Evolutionary conservation across 371 early-diverging fungal genomes (phyloP), one percentile per base, ranked within the genome.

Genomic region (Phascolomyces articulosus): DNA sequence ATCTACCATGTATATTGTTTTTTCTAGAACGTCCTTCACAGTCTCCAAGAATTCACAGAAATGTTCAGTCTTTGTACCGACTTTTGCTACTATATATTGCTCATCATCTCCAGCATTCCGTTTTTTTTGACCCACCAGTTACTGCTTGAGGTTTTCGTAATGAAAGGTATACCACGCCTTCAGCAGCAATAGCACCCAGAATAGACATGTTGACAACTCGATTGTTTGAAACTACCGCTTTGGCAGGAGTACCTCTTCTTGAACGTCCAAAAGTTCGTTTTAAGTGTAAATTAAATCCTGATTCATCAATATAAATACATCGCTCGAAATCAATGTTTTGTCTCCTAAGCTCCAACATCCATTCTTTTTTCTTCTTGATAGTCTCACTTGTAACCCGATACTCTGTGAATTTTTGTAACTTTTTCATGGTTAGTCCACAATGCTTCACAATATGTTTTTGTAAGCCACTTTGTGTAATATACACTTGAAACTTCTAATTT

Each of bases 371-470:
- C 6, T 40, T 34, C 1, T 28, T 40, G 4, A 57, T 18, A 11
- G 55, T 31, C 10, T 48, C 27, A 24, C 41, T 48, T 13, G 48
- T 28, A n/a, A 23, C 56, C 2, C 63, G 18, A 40, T 62, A 65
- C 3, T 34, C 54, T 13, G 70, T 53, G 7, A 34, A 34, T 40
- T 59, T 65, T 56, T 70, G 61, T 2, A 66, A 55, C 40, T 66
- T 70, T 60, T 66, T 70, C 47, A 66, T 21, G 18, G 67, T 66
- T 3, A 64, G 34, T 18, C 38, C 38, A 40, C 66, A 64, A 20
- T 66, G 57, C 62, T 61, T 26, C 48, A 63, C 64, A 27, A 67
- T 9, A 48, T 71, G 71, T 47, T 58, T 66, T 34, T 51, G 58
- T 16, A 66, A 16, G 0, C 51, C 56, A 21, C 60, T 54, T n/a